These are phyloP conservation scores for Aspergillus novoparasiticus DNA, from an alignment of 2,329 filamentous ascomycete species.

Conservation along the genomic window DNA sequence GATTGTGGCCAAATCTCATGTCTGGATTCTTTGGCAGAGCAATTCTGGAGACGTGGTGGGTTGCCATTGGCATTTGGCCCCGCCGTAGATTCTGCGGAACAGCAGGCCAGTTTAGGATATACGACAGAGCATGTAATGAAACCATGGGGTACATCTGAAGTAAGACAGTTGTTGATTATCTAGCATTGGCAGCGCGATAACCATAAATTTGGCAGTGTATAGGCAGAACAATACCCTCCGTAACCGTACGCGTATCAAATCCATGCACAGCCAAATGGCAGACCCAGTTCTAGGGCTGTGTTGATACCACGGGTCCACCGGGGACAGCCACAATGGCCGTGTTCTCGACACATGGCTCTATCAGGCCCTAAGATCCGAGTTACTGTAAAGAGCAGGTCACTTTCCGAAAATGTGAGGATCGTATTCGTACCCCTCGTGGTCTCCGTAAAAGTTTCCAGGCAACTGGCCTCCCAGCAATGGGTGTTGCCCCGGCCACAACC, in stretches of 20 bases:
- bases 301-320: background rate
- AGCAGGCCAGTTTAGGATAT: background rate
- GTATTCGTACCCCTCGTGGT: background rate
- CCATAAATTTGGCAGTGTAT: background rate
- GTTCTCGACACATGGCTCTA: constrained; percentile 1
- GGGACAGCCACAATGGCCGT: background rate
- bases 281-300: constrained; percentile 5
- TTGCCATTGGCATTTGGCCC: background rate
- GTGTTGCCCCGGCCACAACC: background rate
- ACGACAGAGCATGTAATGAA: background rate
- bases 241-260: background rate
- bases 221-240: background rate
- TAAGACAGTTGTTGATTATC: background rate
- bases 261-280: no score
- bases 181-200: background rate
- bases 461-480: background rate
- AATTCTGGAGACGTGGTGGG: background rate
- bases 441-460: background rate
- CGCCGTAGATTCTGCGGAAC: background rate
- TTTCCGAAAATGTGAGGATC: background rate
- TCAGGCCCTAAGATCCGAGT: background rate
- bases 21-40: background rate
- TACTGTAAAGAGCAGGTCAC: background rate
- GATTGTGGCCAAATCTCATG: background rate
- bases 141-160: background rate